phyloP scores from a whole-genome alignment of 2,329 filamentous ascomycete genomes.

The Salinomyces thailandicus region DNA sequence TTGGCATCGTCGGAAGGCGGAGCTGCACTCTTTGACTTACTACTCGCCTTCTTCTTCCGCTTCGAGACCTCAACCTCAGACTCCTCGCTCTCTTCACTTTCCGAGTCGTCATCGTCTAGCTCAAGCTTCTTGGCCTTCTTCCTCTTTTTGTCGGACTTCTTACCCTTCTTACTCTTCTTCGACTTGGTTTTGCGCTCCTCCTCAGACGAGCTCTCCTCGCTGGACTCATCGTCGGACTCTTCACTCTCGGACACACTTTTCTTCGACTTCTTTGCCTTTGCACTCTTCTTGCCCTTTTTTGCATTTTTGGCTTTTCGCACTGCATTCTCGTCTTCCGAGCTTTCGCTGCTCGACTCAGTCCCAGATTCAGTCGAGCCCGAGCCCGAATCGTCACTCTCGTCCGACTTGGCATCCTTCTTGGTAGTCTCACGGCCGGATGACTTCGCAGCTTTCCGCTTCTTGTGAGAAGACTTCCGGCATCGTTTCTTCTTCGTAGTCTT shows the following conservation, averaged over 20 bases:
- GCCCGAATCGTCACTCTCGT: conserved; percentile 4
- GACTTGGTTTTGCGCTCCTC: conserved; percentile 9
- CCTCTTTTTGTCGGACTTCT: conserved; percentile 15
- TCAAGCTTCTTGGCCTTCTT: conserved; percentile 17
- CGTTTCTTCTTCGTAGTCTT: conserved; percentile 13
- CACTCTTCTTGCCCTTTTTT: conserved; percentile 15
- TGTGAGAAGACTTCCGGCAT: conserved; percentile 4
- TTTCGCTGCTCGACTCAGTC: conserved; percentile 3
- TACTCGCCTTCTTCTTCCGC: conserved; percentile 13
- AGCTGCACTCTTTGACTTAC: conserved; percentile 11
- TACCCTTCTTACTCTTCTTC: conserved; percentile 13
- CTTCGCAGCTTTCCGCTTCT: conserved; percentile 5
- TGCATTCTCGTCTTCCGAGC: conserved; percentile 2
- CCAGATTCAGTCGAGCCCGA: background rate
- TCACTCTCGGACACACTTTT: conserved; percentile 8
- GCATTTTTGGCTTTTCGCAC: conserved; percentile 14
- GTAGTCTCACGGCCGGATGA: conserved; percentile 7
- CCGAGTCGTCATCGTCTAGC: conserved; percentile 4
- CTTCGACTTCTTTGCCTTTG: conserved; percentile 12
- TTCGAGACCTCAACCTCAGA: conserved; percentile 14
- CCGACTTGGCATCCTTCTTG: conserved; percentile 3
- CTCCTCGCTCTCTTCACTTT: conserved; percentile 12
- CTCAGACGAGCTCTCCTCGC: conserved; percentile 3
- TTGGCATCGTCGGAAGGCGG: conserved; percentile 4
- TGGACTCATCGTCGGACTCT: background rate